phyloP scores from a whole-genome alignment of 2,329 filamentous ascomycete genomes.

The Macrophomina tecta region DNA sequence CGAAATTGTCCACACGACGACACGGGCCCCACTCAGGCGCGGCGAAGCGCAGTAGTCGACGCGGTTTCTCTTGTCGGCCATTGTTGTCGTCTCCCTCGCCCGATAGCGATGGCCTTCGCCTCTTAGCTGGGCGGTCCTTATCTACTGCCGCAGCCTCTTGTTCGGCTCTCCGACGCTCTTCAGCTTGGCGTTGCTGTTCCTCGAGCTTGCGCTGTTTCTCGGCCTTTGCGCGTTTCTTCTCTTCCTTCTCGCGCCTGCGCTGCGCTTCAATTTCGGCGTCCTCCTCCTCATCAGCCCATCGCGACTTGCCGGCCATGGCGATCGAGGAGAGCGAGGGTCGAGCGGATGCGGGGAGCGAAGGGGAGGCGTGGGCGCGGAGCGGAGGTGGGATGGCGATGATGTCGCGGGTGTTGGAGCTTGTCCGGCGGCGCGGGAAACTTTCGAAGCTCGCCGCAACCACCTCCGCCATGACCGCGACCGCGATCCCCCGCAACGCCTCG shows the following conservation, averaged over 20 bases:
- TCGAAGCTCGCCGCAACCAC: slow-evolving; percentile 6
- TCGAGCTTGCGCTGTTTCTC: slow-evolving; percentile 77
- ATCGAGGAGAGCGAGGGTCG: background rate
- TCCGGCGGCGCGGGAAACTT: slow-evolving; percentile 19
- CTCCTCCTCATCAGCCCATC: slow-evolving; percentile 87
- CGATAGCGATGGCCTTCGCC: slow-evolving; percentile 66
- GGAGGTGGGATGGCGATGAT: background rate
- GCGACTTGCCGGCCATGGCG: slow-evolving; percentile 65
- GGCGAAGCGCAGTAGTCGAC: slow-evolving; percentile 74
- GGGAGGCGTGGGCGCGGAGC: background rate
- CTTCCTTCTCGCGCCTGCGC: slow-evolving; percentile 82
- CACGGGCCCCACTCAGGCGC: slow-evolving; percentile 71
- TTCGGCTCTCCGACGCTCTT: slow-evolving; percentile 40
- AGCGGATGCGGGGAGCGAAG: slow-evolving; percentile 54
- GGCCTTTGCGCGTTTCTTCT: slow-evolving; percentile 82
- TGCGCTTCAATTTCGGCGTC: slow-evolving; percentile 76
- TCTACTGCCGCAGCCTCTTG: slow-evolving; percentile 29
- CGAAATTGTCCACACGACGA: slow-evolving; percentile 83
- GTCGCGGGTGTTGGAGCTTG: slow-evolving; percentile 20
- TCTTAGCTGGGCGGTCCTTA: slow-evolving; percentile 58
- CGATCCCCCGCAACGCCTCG: background rate
- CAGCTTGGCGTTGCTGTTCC: slow-evolving; percentile 45
- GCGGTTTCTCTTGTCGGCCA: slow-evolving; percentile 40
- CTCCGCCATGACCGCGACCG: background rate
- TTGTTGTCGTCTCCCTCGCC: slow-evolving; percentile 32